Conservation (phyloP, 352 stramenopile species). For the Globisporangium paddicum region DNA sequence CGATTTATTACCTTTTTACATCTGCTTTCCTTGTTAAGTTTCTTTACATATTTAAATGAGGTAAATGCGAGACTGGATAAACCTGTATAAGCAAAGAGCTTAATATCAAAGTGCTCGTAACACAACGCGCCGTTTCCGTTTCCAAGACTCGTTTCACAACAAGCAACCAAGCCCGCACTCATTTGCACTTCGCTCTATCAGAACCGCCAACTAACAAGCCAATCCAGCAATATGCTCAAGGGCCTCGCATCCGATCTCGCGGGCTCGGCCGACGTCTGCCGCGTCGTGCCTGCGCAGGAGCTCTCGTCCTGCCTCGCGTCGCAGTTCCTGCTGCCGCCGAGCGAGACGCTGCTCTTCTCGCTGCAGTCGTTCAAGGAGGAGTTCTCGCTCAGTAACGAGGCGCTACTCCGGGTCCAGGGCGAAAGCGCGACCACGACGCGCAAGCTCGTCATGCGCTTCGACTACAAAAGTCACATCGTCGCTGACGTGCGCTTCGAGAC, state of each 20-base stretch:
- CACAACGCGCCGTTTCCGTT: no score
- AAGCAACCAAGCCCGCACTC: conserved; percentile 23
- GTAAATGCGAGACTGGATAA: no score
- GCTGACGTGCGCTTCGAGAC: conserved; percentile 35
- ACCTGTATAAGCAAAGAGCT: no score
- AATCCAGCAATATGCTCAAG: conserved; percentile 41
- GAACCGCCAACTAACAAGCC: no score
- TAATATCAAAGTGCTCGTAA: no score
- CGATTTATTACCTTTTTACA: no score
- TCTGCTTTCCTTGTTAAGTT: no score
- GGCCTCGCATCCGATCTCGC: conserved; percentile 43
- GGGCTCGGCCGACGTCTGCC: conserved; percentile 51
- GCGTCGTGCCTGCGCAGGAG: conserved; percentile 23
- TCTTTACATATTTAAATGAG: no score
- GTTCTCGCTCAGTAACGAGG: conserved; percentile 58
- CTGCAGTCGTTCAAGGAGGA: conserved; percentile 57
- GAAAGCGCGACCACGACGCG: conserved; percentile 40
- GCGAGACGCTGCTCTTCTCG: conserved; percentile 43
- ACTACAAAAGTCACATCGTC: conserved; percentile 27
- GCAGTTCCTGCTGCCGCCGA: conserved; percentile 27
- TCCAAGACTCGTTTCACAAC: conserved; percentile 20
- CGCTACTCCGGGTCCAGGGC: conserved; percentile 33
- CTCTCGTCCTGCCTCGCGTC: conserved; percentile 27
- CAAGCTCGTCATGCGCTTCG: conserved; percentile 31
- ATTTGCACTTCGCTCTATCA: conserved; percentile 5